A percentile compares a stretch with the other conserved stretches of the same genome.
These are phyloP conservation scores for Chaetomium cochliodes DNA, from an alignment of 495 filamentous ascomycete species.

Conservation along the genomic window DNA sequence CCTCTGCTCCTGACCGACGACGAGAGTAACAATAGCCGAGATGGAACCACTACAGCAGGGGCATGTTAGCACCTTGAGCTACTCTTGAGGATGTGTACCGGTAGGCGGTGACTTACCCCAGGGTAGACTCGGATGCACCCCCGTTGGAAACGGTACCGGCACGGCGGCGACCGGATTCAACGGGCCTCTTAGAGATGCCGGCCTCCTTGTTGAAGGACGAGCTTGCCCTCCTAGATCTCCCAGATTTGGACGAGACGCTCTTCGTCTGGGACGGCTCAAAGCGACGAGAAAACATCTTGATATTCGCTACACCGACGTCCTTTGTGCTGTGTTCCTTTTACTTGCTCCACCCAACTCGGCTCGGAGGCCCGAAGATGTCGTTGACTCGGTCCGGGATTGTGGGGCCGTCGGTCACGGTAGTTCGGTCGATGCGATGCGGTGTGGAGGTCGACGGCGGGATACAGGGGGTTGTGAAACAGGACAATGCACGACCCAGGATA, in stretches of 20 bases:
- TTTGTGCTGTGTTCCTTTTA: not conserved
- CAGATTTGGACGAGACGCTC: conserved; percentile 46
- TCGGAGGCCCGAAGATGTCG: conserved; percentile 9
- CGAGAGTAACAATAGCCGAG: conserved; percentile 75
- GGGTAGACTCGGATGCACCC: conserved; percentile 30
- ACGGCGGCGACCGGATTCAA: conserved; percentile 41
- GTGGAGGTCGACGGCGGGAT: not conserved
- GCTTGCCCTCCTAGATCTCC: conserved; percentile 41
- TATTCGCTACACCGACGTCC: not conserved
- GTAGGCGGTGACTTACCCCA: conserved; percentile 36
- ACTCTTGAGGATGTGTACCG: not conserved
- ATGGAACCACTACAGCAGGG: conserved; percentile 48
- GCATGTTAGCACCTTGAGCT: conserved; percentile 21
- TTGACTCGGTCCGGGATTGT: conserved; percentile 2
- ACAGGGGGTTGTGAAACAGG: not conserved
- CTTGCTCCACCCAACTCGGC: conserved; percentile 5
- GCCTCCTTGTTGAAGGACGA: conserved; percentile 48
- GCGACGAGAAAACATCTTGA: conserved; percentile 47
- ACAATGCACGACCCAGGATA: not conserved
- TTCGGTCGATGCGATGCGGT: not conserved
- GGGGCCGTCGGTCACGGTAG: not conserved
- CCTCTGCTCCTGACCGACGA: conserved; percentile 71
- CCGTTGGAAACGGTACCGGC: conserved; percentile 40
- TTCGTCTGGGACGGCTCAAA: conserved; percentile 40
- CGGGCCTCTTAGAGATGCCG: conserved; percentile 47